Conservation (phyloP, 1,284 basidiomycete genomes). For the Cryptococcus maquisensis region DNA sequence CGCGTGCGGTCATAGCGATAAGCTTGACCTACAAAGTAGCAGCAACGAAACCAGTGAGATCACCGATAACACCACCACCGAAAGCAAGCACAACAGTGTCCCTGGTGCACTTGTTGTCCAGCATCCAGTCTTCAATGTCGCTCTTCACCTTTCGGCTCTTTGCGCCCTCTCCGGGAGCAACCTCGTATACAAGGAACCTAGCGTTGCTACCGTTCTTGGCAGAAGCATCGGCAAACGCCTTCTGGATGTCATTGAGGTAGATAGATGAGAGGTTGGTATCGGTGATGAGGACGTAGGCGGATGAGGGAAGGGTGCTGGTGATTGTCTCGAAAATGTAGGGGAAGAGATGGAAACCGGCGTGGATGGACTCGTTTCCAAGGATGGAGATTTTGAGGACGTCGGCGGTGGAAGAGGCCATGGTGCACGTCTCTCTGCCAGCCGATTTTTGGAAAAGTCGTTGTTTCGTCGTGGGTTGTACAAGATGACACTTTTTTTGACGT, state of each 20-base stretch:
- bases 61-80: slow-evolving; percentile 94
- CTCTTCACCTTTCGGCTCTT: slow-evolving; percentile 92
- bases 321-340: slow-evolving; percentile 81
- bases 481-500: too few relatives aligned
- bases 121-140: slow-evolving; percentile 87
- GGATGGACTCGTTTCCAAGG: slow-evolving; percentile 79
- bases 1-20: background rate
- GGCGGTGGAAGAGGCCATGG: slow-evolving; percentile 17
- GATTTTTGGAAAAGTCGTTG: background rate
- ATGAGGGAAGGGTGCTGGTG: slow-evolving; percentile 67
- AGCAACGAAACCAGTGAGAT: slow-evolving; percentile 92
- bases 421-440: background rate
- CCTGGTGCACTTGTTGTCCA: slow-evolving; percentile 81
- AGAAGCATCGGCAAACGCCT: slow-evolving; percentile 59
- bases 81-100: slow-evolving; percentile 92
- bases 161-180: slow-evolving; percentile 85
- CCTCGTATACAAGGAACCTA: slow-evolving; percentile 72
- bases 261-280: slow-evolving; percentile 82
- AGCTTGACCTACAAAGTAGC: slow-evolving; percentile 82
- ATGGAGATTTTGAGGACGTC: slow-evolving; percentile 65
- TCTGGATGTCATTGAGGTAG: slow-evolving; percentile 65
- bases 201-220: slow-evolving; percentile 50
- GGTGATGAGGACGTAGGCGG: slow-evolving; percentile 88
- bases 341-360: slow-evolving; percentile 85
- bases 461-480: background rate